Evolutionary conservation across 352 stramenopile genomes (phyloP).

Genomic region (Pythium aphanidermatum): DNA sequence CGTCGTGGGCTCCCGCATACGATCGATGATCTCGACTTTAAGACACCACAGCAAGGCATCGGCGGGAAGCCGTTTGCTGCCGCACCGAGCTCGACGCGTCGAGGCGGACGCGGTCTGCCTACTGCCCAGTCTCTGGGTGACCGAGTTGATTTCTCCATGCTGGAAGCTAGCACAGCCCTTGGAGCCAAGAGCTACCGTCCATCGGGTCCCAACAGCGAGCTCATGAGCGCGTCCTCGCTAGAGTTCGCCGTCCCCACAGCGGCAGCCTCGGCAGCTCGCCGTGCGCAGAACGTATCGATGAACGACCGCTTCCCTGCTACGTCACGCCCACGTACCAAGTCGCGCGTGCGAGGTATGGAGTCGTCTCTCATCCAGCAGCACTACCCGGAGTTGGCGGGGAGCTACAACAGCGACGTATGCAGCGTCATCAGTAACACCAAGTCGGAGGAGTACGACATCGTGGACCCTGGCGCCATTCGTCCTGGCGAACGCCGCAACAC

Average conservation of each 20-base stretch:
- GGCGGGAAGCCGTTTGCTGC: conserved; percentile 10
- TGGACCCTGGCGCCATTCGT: conserved; percentile 46
- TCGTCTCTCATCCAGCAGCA: conserved; percentile 21
- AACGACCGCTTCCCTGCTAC: not conserved
- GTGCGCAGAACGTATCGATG: not conserved
- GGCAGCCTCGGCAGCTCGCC: conserved; percentile 4
- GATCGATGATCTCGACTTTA: conserved; percentile 26
- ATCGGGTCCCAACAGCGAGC: not conserved
- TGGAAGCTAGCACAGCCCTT: conserved; percentile 4
- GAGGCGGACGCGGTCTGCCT: conserved; percentile 1
- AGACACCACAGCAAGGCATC: conserved; percentile 17
- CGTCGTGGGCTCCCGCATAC: conserved; percentile 16
- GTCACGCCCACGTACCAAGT: conserved; percentile 6
- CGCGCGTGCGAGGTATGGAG: conserved; percentile 18
- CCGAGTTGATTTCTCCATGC: conserved; percentile 18
- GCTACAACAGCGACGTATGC: conserved; percentile 20
- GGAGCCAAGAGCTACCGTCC: conserved; percentile 16
- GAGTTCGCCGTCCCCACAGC: conserved; percentile 10
- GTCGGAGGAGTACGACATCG: conserved; percentile 70
- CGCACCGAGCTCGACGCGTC: conserved; percentile 3
- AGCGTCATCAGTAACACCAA: conserved; percentile 11
- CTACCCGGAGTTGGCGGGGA: conserved; percentile 31
- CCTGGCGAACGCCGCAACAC: conserved; percentile 60
- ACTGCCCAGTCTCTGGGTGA: conserved; percentile 8
- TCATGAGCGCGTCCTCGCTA: not conserved